Evolutionary conservation across 768 basidiomycete species (phyloP).

Genomic region (Xanthoconium stramineum): DNA sequence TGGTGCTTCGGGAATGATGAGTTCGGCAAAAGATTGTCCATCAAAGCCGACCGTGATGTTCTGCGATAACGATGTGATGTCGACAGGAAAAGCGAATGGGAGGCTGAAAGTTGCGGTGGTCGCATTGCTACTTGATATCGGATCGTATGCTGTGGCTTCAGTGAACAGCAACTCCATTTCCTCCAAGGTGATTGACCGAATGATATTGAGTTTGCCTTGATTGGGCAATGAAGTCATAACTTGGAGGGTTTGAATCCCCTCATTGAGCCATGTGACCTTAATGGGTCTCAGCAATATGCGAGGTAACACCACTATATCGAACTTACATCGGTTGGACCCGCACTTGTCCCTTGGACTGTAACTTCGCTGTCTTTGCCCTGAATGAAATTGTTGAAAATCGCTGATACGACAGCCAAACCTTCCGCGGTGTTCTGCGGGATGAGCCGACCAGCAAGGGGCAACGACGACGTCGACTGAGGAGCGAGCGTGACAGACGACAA

Average conservation of each 20-base stretch:
- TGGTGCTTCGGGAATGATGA: constrained; percentile 56
- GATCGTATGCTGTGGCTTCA: constrained; percentile 51
- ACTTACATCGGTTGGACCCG: constrained; percentile 54
- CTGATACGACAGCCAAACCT: constrained; percentile 57
- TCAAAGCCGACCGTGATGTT: constrained; percentile 52
- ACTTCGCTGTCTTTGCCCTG: constrained; percentile 63
- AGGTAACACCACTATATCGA: not conserved
- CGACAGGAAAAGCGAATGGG: constrained; percentile 68
- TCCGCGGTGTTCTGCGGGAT: constrained; percentile 53
- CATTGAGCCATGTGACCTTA: constrained; percentile 70
- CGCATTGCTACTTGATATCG: constrained; percentile 54
- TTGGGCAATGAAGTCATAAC: constrained; percentile 62
- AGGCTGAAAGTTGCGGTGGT: constrained; percentile 63
- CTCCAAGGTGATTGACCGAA: constrained; percentile 60
- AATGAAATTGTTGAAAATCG: constrained; percentile 69
- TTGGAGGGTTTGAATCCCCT: constrained; percentile 61
- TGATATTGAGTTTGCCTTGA: constrained; percentile 56
- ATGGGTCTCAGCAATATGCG: constrained; percentile 4
- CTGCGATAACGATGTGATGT: constrained; percentile 60
- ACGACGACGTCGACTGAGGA: constrained; percentile 48
- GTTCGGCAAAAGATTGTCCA: constrained; percentile 54
- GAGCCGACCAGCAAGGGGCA: constrained; percentile 61
- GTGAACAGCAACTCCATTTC: constrained; percentile 60
- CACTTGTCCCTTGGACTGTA: constrained; percentile 55
- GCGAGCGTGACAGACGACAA: constrained; percentile 48